Evolutionary conservation across 2,329 filamentous ascomycete species (phyloP).

Genomic region (Zasmidium cellare): DNA sequence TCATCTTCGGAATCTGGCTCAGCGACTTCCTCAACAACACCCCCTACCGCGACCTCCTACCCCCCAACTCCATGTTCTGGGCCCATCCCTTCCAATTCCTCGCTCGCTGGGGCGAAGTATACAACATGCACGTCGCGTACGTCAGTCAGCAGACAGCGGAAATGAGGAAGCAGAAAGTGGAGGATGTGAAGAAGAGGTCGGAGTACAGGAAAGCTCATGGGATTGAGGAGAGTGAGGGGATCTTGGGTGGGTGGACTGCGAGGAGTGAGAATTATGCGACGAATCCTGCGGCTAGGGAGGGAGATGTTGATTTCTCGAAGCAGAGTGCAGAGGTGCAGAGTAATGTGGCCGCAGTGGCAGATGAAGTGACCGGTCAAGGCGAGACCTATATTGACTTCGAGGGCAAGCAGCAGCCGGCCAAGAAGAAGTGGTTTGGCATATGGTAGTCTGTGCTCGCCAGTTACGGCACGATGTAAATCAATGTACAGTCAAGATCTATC

Average conservation of each 20-base stretch:
- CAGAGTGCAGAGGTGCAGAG: not conserved
- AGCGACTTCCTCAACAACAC: constrained; percentile 78
- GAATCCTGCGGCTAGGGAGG: constrained; percentile 39
- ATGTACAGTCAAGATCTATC: not conserved
- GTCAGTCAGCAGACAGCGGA: constrained; percentile 68
- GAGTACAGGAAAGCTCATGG: constrained; percentile 87
- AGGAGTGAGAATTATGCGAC: constrained; percentile 35
- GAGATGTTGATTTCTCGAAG: constrained; percentile 32
- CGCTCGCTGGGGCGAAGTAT: constrained; percentile 67
- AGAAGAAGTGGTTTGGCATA: constrained; percentile 81
- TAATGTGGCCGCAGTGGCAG: not conserved
- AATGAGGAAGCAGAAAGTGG: constrained; percentile 69
- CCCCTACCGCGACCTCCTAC: constrained; percentile 77
- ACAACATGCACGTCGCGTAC: constrained; percentile 74
- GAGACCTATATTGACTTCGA: constrained; percentile 42
- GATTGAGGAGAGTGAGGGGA: constrained; percentile 58
- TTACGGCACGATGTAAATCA: not conserved
- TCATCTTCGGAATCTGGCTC: constrained; percentile 72
- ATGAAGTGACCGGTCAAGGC: constrained; percentile 7
- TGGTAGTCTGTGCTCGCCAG: constrained; percentile 48
- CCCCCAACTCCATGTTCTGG: constrained; percentile 67
- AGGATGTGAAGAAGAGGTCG: constrained; percentile 84
- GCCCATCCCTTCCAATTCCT: constrained; percentile 69
- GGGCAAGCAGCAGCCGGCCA: constrained; percentile 52
- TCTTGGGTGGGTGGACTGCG: constrained; percentile 53